Conservation (phyloP, 2,329 filamentous ascomycete genomes). For the Phialophora verrucosa region DNA sequence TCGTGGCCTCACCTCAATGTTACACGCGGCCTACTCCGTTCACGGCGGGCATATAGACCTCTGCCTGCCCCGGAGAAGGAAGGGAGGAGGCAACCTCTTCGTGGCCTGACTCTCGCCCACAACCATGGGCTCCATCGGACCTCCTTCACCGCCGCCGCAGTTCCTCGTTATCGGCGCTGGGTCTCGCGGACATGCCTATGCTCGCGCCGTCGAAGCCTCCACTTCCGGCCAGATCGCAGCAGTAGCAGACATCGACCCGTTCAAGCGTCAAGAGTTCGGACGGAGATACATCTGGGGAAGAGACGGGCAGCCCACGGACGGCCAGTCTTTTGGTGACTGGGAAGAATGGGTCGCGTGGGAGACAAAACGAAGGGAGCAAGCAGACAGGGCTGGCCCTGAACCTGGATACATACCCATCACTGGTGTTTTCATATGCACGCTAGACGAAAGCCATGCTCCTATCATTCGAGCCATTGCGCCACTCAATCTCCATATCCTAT, state of each 20-base stretch:
- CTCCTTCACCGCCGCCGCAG: slow-evolving; percentile 27
- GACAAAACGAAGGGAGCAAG: slow-evolving; percentile 61
- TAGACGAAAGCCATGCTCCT: slow-evolving; percentile 86
- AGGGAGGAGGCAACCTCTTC: neutral
- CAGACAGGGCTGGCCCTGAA: slow-evolving; percentile 56
- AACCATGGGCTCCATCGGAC: slow-evolving; percentile 35
- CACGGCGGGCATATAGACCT: neutral
- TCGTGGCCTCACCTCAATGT: neutral
- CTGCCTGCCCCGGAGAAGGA: neutral
- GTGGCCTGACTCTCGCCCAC: neutral
- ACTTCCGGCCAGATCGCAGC: slow-evolving; percentile 63
- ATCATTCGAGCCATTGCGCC: slow-evolving; percentile 76
- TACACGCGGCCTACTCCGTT: neutral
- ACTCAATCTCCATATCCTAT: slow-evolving; percentile 79
- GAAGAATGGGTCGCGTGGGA: slow-evolving; percentile 74
- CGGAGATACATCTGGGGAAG: slow-evolving; percentile 73
- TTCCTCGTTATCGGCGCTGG: slow-evolving; percentile 84
- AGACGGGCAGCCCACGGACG: slow-evolving; percentile 55
- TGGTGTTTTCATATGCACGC: slow-evolving; percentile 73
- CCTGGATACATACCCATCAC: slow-evolving; percentile 54
- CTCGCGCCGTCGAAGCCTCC: slow-evolving; percentile 65
- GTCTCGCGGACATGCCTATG: slow-evolving; percentile 77
- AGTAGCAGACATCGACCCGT: slow-evolving; percentile 79
- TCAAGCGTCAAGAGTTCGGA: slow-evolving; percentile 76
- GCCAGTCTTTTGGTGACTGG: slow-evolving; percentile 77